A percentile compares a stretch with the other conserved stretches of the same genome.
Conservation (phyloP, 768 basidiomycete genomes). For the Tricholoma matsutake region DNA sequence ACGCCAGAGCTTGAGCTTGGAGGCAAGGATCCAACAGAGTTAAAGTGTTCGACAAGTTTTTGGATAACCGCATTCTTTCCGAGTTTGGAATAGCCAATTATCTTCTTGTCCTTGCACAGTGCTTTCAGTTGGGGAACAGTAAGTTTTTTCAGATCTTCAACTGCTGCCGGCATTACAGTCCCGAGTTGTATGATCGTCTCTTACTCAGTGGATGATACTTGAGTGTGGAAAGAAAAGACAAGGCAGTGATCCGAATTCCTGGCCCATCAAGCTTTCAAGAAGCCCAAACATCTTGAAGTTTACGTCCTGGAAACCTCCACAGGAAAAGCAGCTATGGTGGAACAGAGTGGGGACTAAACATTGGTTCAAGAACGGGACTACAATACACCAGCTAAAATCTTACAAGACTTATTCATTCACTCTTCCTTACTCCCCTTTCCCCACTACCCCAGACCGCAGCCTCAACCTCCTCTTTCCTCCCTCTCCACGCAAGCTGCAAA, state of each 20-base stretch:
- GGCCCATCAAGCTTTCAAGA: no score
- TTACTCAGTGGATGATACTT: no score
- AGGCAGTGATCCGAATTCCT: no score
- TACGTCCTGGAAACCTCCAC: no score
- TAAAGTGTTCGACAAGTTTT: constrained; percentile 33
- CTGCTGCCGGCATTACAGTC: constrained; percentile 6
- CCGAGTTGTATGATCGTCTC: neutral
- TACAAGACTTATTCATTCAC: constrained; percentile 1
- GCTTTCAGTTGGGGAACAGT: constrained; percentile 64
- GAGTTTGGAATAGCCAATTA: constrained; percentile 68
- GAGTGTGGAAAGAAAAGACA: no score
- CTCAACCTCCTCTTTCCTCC: constrained; percentile 22
- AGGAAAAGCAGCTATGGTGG: neutral
- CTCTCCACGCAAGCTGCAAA: constrained; percentile 15
- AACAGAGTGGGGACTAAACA: neutral
- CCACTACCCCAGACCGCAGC: constrained; percentile 22
- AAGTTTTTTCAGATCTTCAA: constrained; percentile 38
- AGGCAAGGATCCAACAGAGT: neutral
- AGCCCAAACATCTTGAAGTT: no score
- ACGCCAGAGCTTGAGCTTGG: no score
- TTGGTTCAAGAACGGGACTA: neutral
- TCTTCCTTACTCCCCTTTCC: constrained; percentile 17
- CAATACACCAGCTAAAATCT: neutral
- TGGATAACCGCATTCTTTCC: constrained; percentile 54
- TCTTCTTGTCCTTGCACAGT: constrained; percentile 60